Evolutionary conservation across 495 filamentous ascomycete genomes (phyloP).

Genomic region (Talaromyces liani): DNA sequence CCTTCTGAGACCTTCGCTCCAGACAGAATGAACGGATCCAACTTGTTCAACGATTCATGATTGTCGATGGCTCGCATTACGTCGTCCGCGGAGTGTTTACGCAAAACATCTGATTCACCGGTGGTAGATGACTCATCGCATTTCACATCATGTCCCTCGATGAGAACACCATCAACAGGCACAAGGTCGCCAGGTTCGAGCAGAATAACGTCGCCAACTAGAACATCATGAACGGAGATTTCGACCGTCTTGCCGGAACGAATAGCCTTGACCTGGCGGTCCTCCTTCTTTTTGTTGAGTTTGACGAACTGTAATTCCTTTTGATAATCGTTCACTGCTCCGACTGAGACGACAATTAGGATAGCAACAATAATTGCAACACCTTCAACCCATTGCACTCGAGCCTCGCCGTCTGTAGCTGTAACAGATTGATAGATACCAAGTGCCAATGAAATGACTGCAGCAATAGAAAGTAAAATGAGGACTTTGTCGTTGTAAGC

Average conservation of each 20-base stretch:
- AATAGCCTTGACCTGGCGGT: conserved; percentile 63
- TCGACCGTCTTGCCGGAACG: conserved; percentile 69
- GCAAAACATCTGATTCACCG: conserved; percentile 75
- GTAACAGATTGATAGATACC: conserved; percentile 62
- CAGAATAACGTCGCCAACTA: conserved; percentile 78
- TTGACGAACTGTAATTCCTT: conserved; percentile 66
- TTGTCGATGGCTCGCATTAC: conserved; percentile 75
- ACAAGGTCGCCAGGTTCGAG: conserved; percentile 86
- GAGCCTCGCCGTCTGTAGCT: conserved; percentile 39
- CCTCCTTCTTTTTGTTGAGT: conserved; percentile 65
- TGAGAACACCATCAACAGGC: conserved; percentile 71
- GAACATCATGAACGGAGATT: conserved; percentile 72
- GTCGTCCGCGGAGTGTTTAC: conserved; percentile 65
- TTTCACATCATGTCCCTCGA: conserved; percentile 65
- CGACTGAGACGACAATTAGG: conserved; percentile 58
- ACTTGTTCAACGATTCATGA: conserved; percentile 65
- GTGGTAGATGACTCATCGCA: conserved; percentile 82
- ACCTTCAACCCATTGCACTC: conserved; percentile 71
- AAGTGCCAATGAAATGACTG: conserved; percentile 74
- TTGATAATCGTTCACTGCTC: conserved; percentile 65
- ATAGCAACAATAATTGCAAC: conserved; percentile 68
- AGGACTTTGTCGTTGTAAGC: conserved; percentile 80
- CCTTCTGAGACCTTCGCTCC: conserved; percentile 91
- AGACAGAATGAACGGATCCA: conserved; percentile 92
- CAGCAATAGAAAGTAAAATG: conserved; percentile 70